Conservation (phyloP, 2,329 filamentous ascomycete species). For the Pestalotiopsis sp. region DNA sequence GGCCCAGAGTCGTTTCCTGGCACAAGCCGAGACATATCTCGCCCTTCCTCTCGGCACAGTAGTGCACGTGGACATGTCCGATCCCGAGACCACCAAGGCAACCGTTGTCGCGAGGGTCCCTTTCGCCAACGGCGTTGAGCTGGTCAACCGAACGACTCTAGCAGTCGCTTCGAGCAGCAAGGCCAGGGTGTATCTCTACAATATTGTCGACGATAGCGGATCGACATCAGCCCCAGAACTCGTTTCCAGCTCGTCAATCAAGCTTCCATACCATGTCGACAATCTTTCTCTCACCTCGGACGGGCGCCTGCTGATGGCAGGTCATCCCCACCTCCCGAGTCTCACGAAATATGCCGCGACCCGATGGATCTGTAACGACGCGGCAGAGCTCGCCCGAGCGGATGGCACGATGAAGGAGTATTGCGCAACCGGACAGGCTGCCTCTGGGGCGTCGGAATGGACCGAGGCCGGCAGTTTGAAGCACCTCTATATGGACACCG, state of each 20-base stretch:
- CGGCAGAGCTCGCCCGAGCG: slow-evolving; percentile 26
- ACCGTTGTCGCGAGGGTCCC: slow-evolving; percentile 34
- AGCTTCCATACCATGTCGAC: slow-evolving; percentile 41
- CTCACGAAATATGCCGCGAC: slow-evolving; percentile 33
- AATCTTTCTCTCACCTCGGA: slow-evolving; percentile 37
- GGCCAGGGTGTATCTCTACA: slow-evolving; percentile 33
- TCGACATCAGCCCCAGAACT: slow-evolving; percentile 16
- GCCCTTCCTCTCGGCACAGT: slow-evolving; percentile 34
- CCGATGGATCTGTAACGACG: slow-evolving; percentile 37
- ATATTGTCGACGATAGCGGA: slow-evolving; percentile 15
- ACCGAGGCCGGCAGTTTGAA: slow-evolving; percentile 29
- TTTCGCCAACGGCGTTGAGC: slow-evolving; percentile 44
- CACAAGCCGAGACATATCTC: slow-evolving; percentile 36
- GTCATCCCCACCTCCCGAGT: slow-evolving; percentile 39
- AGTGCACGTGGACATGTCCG: slow-evolving; percentile 36
- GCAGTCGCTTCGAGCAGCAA: slow-evolving; percentile 39
- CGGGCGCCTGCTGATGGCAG: slow-evolving; percentile 39
- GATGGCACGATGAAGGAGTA: slow-evolving; percentile 20
- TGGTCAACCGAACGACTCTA: slow-evolving; percentile 40
- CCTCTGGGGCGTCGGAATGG: slow-evolving; percentile 35
- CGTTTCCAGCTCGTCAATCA: slow-evolving; percentile 18
- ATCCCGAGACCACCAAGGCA: slow-evolving; percentile 19
- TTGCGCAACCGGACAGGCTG: slow-evolving; percentile 16
- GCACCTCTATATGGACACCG: slow-evolving; percentile 32
- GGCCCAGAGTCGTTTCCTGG: slow-evolving; percentile 25